phyloP scores from a whole-genome alignment of 192 early-diverging fungal species.

The Dissophora globulifera region DNA sequence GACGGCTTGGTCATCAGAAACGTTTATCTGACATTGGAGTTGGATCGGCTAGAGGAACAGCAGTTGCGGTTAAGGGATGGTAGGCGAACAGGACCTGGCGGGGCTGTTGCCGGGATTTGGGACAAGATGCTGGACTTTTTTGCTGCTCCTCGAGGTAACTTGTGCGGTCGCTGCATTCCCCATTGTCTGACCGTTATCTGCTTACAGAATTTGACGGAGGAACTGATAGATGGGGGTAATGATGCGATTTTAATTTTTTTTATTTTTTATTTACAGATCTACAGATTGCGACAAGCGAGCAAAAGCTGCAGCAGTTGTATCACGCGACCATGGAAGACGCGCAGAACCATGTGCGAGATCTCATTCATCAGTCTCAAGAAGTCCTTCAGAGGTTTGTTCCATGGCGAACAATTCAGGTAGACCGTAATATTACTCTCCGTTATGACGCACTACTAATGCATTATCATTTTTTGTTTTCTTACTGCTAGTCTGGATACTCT shows the following conservation, averaged over 20 bases:
- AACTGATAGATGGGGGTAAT: too few species aligned
- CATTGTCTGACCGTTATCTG: background rate
- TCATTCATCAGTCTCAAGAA: constrained; percentile 38
- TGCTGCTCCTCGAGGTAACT: constrained; percentile 26
- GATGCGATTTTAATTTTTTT: background rate
- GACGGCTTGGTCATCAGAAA: constrained; percentile 67
- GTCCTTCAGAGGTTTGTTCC: constrained; percentile 20
- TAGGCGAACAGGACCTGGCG: constrained; percentile 1
- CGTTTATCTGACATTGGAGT: constrained; percentile 42
- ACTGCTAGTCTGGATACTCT: constrained; percentile 44
- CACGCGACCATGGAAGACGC: constrained; percentile 34
- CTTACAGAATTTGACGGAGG: background rate
- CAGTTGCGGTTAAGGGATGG: constrained; percentile 11
- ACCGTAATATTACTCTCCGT: too few species aligned
- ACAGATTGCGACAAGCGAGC: constrained; percentile 2
- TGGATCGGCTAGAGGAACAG: constrained; percentile 44
- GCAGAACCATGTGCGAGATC: constrained; percentile 33
- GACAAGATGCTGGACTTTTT: constrained; percentile 7
- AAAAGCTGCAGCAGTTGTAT: constrained; percentile 24
- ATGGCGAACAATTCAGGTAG: background rate
- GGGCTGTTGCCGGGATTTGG: constrained; percentile 10
- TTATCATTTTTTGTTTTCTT: constrained; percentile 6
- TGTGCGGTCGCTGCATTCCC: background rate
- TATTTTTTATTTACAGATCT: constrained; percentile 4
- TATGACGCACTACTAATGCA: background rate